Evolutionary conservation across 108 stramenopile species (phyloP), one percentile per base, ranked within the genome.

Genomic region (Schizochytrium sp.): DNA sequence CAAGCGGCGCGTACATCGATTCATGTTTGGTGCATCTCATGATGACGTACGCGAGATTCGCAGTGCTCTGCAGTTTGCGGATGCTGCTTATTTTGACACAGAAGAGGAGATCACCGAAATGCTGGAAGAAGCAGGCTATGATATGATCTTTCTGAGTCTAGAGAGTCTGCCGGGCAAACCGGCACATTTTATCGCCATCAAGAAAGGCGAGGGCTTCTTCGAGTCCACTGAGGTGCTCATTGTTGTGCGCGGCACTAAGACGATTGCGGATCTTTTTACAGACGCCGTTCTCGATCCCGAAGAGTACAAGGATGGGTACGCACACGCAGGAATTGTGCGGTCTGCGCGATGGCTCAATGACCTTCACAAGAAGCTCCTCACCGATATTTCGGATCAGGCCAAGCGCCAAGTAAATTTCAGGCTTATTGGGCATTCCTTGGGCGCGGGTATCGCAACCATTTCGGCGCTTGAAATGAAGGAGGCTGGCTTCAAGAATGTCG

Each of bases 241-340:
- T 58, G 95, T 93, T 44, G 94, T 96, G 12, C 93, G 96, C 29
- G 96, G 96, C 23, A 96, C 96, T n/a, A 95, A 95, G 48, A 91
- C 92, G 18, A 89, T 96, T 91, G 93, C 92, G 0, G 96, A 96
- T 72, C 89, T 95, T 0, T 90, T 96, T 19, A 95, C 96, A 45
- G 95, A 96, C 92, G 93, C 95, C 29, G 72, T 96, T 59, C 90
- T 93, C 48, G 95, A 95, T 72, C 92, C 91, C 34, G 93, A 88
- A 25, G 92, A 92, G 44, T 96, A 96, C 87, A 88, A 90, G 48
- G 94, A 91, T 60, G 96, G 96, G 4, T 91, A 93, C 71, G 95
- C 95, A 4, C 96, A 96, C 89, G 89, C 87, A 14, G 95, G 95
- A 4, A 93, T 96, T 63, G 87, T 91, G 29, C 87, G 92, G 60